A percentile compares a stretch with the other conserved stretches of the same genome.
Evolutionary conservation across 1,284 basidiomycete genomes (phyloP).

Genomic region (Bondarzewia mesenterica): DNA sequence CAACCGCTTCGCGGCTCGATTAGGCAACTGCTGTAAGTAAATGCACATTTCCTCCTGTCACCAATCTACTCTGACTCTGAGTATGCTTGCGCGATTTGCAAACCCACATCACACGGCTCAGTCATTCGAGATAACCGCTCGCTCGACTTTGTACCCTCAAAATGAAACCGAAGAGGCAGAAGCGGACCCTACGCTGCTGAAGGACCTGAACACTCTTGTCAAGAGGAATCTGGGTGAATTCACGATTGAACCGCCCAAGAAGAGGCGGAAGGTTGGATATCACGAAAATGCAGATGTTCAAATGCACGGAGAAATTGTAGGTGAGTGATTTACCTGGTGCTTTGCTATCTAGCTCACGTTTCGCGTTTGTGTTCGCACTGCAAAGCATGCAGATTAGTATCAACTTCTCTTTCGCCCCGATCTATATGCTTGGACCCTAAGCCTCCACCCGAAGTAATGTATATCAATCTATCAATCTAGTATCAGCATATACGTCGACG

Average conservation of each 20-base stretch:
- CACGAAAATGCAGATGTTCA: neutral
- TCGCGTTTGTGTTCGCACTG: neutral
- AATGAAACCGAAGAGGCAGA: neutral
- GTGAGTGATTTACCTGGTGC: neutral
- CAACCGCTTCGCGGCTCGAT: neutral
- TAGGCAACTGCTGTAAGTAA: neutral
- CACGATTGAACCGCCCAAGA: constrained; percentile 4
- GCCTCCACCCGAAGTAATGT: constrained; percentile 19
- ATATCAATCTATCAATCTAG: neutral
- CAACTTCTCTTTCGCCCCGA: constrained; percentile 16
- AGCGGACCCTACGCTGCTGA: neutral
- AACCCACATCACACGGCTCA: constrained; percentile 20
- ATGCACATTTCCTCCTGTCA: neutral
- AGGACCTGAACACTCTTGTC: constrained; percentile 7
- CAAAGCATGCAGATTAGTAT: constrained; percentile 26
- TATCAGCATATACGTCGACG: neutral
- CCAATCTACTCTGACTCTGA: neutral
- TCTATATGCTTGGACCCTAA: constrained; percentile 19
- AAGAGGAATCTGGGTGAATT: constrained; percentile 2
- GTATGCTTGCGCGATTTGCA: constrained; percentile 17
- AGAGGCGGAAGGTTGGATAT: constrained; percentile 6
- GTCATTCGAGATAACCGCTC: constrained; percentile 17
- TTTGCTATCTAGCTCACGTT: neutral
- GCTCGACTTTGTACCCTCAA: constrained; percentile 16
- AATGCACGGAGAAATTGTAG: neutral